phyloP scores from a whole-genome alignment of 148 eudicot genomes.

The Diospyros lotus region DNA sequence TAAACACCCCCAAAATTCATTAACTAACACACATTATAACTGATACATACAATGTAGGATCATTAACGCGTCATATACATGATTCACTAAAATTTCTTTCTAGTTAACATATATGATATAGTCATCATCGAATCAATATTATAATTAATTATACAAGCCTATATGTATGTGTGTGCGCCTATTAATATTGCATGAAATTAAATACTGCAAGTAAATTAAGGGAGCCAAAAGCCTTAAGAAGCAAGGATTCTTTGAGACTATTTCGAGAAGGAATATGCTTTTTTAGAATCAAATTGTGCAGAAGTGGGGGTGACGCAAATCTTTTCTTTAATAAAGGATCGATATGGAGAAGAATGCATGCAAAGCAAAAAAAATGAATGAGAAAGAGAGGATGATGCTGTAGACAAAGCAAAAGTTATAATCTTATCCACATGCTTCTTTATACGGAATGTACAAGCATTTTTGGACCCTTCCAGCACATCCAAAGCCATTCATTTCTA shows the following conservation, averaged over 20 bases:
- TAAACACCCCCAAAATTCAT: too few species aligned
- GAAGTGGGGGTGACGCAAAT: slow-evolving; percentile 22
- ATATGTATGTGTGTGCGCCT: too few species aligned
- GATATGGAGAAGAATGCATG: slow-evolving; percentile 2
- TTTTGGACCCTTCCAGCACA: neutral
- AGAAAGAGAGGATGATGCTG: slow-evolving; percentile 12
- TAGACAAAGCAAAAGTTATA: slow-evolving; percentile 12
- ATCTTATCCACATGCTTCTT: slow-evolving; percentile 29
- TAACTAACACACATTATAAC: too few species aligned
- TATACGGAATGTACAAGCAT: slow-evolving; percentile 13
- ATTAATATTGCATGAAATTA: too few species aligned
- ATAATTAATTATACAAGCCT: too few species aligned
- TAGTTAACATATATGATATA: too few species aligned
- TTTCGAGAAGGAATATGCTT: neutral
- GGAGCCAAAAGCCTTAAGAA: slow-evolving; percentile 2
- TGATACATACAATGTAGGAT: too few species aligned
- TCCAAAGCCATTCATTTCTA: too few species aligned
- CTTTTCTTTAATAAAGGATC: slow-evolving; percentile 27
- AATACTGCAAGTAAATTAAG: too few species aligned
- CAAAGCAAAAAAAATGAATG: neutral
- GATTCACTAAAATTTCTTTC: too few species aligned
- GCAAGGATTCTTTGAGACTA: neutral
- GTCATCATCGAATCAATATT: too few species aligned
- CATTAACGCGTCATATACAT: too few species aligned
- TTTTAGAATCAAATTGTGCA: neutral